phyloP scores from a whole-genome alignment of 176 grass and related monocot species.

The Avena sativa region DNA sequence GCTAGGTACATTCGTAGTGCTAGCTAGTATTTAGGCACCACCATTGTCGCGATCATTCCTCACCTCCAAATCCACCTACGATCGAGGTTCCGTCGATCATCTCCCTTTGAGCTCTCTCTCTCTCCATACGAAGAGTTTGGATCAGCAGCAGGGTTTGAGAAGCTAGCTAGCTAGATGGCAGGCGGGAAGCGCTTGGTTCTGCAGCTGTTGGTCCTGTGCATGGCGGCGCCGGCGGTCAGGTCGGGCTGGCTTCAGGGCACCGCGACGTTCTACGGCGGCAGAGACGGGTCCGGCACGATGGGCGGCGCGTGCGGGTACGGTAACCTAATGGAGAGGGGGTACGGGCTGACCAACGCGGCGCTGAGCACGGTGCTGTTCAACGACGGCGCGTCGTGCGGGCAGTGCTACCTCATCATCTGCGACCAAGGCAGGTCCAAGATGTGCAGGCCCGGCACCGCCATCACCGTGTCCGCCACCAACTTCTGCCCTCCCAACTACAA shows the following conservation, averaged over 20 bases:
- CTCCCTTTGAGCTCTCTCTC: not conserved
- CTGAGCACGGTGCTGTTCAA: slow-evolving; percentile 58
- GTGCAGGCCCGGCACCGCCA: not conserved
- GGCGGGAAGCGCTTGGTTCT: not conserved
- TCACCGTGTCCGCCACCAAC: not conserved
- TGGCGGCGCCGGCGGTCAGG: not conserved
- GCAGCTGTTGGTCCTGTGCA: not conserved
- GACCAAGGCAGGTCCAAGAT: not conserved
- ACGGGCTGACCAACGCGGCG: slow-evolving; percentile 43
- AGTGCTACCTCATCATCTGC: slow-evolving; percentile 58
- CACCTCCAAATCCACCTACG: not conserved
- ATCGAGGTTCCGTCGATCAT: not conserved
- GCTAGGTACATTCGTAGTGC: no score
- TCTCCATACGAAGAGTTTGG: no score
- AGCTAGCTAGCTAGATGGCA: not conserved
- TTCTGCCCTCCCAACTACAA: not conserved
- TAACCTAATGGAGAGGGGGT: no score
- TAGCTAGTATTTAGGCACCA: not conserved
- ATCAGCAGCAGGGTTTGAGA: no score
- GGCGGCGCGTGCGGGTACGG: no score
- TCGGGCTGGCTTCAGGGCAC: slow-evolving; percentile 21
- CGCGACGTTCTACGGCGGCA: slow-evolving; percentile 66
- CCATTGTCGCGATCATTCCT: slow-evolving; percentile 5
- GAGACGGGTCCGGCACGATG: slow-evolving; percentile 59
- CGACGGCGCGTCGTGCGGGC: slow-evolving; percentile 58